phyloP scores from a whole-genome alignment of 1,139 yeast species.

The Hyphopichia fennica region DNA sequence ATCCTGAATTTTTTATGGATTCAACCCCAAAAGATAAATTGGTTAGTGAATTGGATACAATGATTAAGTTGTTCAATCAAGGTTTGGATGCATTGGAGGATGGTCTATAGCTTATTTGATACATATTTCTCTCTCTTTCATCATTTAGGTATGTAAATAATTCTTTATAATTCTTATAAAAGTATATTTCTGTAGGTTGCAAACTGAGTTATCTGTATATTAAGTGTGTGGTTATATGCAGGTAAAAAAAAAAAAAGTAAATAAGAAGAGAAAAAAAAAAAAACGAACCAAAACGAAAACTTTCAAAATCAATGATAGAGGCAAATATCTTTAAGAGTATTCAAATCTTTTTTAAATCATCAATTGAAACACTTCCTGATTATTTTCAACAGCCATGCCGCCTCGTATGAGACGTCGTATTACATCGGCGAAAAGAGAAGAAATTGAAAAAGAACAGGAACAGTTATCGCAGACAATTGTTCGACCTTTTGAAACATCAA shows the following conservation, averaged over 20 bases:
- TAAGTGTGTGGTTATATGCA: background rate
- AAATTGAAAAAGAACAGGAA: constrained; percentile 48
- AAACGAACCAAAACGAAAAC: background rate
- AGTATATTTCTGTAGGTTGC: background rate
- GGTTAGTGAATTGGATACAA: constrained; percentile 37
- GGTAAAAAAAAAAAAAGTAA: background rate
- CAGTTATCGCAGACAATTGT: constrained; percentile 43
- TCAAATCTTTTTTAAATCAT: no score
- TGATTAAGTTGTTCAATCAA: constrained; percentile 39
- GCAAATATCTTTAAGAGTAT: no score
- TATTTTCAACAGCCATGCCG: constrained; percentile 23
- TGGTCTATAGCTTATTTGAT: constrained; percentile 19
- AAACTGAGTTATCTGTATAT: background rate
- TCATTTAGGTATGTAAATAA: background rate
- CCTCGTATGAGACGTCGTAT: constrained; percentile 49
- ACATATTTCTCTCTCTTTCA: no score
- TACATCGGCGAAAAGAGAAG: constrained; percentile 47
- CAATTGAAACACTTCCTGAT: background rate
- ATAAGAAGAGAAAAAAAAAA: background rate
- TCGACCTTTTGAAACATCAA: constrained; percentile 67
- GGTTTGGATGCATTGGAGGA: constrained; percentile 45
- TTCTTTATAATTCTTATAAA: background rate
- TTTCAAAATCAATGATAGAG: background rate
- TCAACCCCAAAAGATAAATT: constrained; percentile 35
- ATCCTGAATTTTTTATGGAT: constrained; percentile 41